phyloP scores from a whole-genome alignment of 352 stramenopile species.

The Pythium monospermum region DNA sequence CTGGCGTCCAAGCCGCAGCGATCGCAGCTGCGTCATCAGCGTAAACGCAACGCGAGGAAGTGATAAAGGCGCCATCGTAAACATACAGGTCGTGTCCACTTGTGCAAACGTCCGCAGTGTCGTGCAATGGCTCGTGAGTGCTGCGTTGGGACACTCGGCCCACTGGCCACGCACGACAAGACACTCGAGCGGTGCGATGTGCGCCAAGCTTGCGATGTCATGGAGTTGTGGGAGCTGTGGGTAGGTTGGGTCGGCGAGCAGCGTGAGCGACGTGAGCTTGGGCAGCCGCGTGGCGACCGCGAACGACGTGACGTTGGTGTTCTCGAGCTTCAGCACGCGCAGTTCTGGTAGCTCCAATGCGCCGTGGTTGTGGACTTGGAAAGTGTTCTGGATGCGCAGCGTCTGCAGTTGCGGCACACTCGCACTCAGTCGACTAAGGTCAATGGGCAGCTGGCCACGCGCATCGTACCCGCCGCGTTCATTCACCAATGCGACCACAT shows the following conservation, averaged over 20 bases:
- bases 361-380: not conserved
- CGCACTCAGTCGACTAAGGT: not conserved
- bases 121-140: not conserved
- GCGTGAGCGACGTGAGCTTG: not conserved
- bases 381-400: not conserved
- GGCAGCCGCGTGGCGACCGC: conserved; percentile 1
- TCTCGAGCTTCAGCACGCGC: not conserved
- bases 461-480: too few species aligned
- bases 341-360: not conserved
- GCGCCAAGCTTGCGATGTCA: too few species aligned
- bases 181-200: too few species aligned
- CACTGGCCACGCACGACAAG: too few species aligned
- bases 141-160: not conserved
- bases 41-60: too few species aligned
- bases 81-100: not conserved
- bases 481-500: too few species aligned
- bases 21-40: not conserved
- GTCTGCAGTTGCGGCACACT: not conserved
- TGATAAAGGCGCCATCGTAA: too few species aligned
- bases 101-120: not conserved
- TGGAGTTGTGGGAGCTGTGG: not conserved
- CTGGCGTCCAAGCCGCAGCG: too few species aligned
- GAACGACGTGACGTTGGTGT: not conserved
- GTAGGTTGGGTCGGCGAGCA: not conserved
- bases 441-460: not conserved